These are phyloP conservation scores for Ilyonectria destructans DNA, from an alignment of 2,329 filamentous ascomycete genomes.

Conservation along the genomic window DNA sequence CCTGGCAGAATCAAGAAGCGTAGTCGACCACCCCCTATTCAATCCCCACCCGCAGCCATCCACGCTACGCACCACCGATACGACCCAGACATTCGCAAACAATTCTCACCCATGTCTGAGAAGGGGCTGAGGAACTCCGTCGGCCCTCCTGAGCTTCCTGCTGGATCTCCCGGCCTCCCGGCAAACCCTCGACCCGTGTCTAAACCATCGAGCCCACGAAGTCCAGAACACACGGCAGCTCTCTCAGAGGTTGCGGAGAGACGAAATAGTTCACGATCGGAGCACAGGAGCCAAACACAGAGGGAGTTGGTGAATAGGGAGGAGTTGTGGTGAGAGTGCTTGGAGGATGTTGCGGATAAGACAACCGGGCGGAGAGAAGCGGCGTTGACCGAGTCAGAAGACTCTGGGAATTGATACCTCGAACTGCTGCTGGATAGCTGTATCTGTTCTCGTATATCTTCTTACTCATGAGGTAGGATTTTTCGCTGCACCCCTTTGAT, in stretches of 20 bases:
- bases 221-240: background rate
- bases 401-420: conserved; percentile 3
- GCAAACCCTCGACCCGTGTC: conserved; percentile 46
- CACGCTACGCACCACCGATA: conserved; percentile 53
- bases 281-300: background rate
- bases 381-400: background rate
- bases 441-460: conserved; percentile 21
- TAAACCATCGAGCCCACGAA: conserved; percentile 41
- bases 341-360: background rate
- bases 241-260: background rate
- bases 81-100: conserved; percentile 54
- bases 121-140: conserved; percentile 35
- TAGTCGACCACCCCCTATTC: conserved; percentile 39
- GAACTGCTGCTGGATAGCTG: conserved; percentile 36
- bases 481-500: background rate
- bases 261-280: background rate
- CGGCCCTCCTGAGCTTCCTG: conserved; percentile 42
- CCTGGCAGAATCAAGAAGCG: conserved; percentile 46
- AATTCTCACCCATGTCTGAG: conserved; percentile 49
- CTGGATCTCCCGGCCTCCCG: conserved; percentile 51
- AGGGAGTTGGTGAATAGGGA: conserved; percentile 27
- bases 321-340: conserved; percentile 29
- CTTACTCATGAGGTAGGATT: background rate
- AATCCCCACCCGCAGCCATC: conserved; percentile 33
- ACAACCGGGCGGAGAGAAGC: background rate